Evolutionary conservation across 2,329 filamentous ascomycete species (phyloP).

Genomic region (Aspergillus persii): DNA sequence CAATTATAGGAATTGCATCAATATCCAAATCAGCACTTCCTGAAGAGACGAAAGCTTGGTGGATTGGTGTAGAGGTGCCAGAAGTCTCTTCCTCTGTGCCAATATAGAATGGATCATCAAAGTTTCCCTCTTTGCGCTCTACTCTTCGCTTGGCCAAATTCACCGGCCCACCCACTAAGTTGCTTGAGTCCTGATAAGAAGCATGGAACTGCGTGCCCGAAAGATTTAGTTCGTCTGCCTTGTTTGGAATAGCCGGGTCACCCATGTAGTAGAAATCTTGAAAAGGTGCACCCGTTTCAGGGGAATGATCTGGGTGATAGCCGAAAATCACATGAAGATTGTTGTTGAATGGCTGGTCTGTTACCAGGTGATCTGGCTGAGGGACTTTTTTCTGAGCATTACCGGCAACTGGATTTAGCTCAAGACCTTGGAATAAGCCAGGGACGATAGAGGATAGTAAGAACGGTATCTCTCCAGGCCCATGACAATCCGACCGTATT

Average conservation of each 20-base stretch:
- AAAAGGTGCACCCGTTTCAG: conserved; percentile 49
- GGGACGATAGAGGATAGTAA: conserved; percentile 89
- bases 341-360: conserved; percentile 78
- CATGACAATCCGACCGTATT: conserved; percentile 30
- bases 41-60: conserved; percentile 68
- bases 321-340: conserved; percentile 66
- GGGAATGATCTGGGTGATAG: conserved; percentile 51
- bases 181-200: conserved; percentile 35
- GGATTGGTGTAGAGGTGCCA: conserved; percentile 71
- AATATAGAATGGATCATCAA: conserved; percentile 96
- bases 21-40: conserved; percentile 82
- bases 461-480: conserved; percentile 64
- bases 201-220: conserved; percentile 21
- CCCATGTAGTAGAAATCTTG: conserved; percentile 41
- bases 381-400: conserved; percentile 86
- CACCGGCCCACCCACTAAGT: conserved; percentile 64
- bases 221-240: conserved; percentile 19
- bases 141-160: conserved; percentile 71
- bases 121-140: conserved; percentile 77
- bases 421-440: conserved; percentile 78
- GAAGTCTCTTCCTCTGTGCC: conserved; percentile 52
- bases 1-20: conserved; percentile 93
- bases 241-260: conserved; percentile 22
- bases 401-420: conserved; percentile 84
- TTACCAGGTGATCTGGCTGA: conserved; percentile 69